Evolutionary conservation across 106 monocot genomes (phyloP).

Genomic region (Dendrobium catenatum): DNA sequence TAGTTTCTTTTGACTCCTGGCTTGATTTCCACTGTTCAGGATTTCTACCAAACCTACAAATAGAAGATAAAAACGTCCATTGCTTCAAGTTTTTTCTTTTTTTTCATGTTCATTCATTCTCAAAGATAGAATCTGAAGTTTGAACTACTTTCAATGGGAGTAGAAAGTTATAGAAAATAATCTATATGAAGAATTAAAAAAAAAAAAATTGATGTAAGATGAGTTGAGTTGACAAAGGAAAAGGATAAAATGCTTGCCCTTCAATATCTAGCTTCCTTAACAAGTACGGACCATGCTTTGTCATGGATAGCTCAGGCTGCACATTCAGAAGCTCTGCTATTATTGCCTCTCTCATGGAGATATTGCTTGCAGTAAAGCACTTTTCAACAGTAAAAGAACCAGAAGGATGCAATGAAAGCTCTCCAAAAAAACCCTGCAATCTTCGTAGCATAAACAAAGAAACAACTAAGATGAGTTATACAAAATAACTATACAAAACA

Average conservation of each 20-base stretch:
- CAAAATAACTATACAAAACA: background rate
- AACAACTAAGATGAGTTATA: background rate
- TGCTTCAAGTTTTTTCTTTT: background rate
- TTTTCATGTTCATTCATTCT: background rate
- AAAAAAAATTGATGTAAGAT: too few species aligned
- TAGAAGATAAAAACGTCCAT: background rate
- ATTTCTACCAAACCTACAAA: constrained; percentile 48
- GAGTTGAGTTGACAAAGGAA: background rate
- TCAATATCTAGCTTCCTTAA: constrained; percentile 83
- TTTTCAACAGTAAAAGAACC: constrained; percentile 93
- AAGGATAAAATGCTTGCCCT: constrained; percentile 31
- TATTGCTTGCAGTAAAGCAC: constrained; percentile 71
- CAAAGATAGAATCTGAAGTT: background rate
- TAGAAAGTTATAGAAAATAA: too few species aligned
- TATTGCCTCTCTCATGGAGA: constrained; percentile 62
- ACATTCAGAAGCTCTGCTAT: constrained; percentile 56
- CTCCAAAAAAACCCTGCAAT: constrained; percentile 62
- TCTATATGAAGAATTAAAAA: too few species aligned
- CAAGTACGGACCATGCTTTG: constrained; percentile 71
- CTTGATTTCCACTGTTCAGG: constrained; percentile 75
- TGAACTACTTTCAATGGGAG: background rate
- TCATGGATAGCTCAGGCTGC: constrained; percentile 68
- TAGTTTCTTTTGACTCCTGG: constrained; percentile 48
- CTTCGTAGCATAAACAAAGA: constrained; percentile 26
- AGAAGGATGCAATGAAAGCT: constrained; percentile 66